Conservation (phyloP, 2,329 filamentous ascomycete genomes). For the Albophoma yamanashiensis region DNA sequence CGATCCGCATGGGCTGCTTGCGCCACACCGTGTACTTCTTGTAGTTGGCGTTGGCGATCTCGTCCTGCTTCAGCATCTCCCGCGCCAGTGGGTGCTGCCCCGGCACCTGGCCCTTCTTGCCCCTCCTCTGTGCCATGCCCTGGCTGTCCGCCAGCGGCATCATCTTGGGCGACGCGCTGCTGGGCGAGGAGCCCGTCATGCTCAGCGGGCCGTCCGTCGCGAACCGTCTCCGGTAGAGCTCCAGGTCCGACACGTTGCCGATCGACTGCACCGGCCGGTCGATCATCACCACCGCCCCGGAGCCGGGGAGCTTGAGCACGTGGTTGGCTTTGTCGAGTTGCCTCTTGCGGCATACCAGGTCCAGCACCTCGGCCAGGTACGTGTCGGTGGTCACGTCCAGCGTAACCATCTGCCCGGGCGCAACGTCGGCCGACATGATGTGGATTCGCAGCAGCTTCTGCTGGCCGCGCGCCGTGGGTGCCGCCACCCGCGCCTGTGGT, state of each 20-base stretch:
- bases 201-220: conserved; percentile 62
- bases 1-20: conserved; percentile 73
- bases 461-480: conserved; percentile 43
- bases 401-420: conserved; percentile 63
- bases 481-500: conserved; percentile 35
- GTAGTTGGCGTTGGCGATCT: conserved; percentile 48
- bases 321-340: conserved; percentile 71
- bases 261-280: conserved; percentile 74
- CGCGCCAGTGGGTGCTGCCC: conserved; percentile 58
- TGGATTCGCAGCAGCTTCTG: conserved; percentile 64
- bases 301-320: conserved; percentile 66
- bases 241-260: conserved; percentile 63
- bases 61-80: conserved; percentile 49
- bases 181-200: conserved; percentile 58
- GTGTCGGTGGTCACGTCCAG: conserved; percentile 72
- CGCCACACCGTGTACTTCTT: conserved; percentile 73
- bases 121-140: conserved; percentile 28
- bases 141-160: conserved; percentile 38
- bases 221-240: conserved; percentile 65
- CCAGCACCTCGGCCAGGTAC: conserved; percentile 73
- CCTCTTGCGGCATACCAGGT: conserved; percentile 66
- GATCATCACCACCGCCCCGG: conserved; percentile 62
- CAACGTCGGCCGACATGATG: conserved; percentile 57
- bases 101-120: conserved; percentile 38
- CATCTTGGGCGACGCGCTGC: conserved; percentile 58